Evolutionary conservation across 768 basidiomycete genomes (phyloP), one percentile per base, ranked within the genome.

Genomic region (Leccinellum albellum): DNA sequence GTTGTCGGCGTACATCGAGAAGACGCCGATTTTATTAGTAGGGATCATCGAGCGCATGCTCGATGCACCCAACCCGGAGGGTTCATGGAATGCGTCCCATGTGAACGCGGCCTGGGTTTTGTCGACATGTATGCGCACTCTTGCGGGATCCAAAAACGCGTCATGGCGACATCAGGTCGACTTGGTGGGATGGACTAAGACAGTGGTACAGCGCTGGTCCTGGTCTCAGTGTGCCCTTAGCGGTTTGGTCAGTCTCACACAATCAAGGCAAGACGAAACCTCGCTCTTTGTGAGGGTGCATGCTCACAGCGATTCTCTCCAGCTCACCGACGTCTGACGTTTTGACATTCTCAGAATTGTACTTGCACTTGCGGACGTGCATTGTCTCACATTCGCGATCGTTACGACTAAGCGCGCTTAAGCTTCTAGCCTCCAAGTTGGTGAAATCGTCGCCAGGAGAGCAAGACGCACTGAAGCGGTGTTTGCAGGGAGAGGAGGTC

Each of bases 401-500:
- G 1, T 74, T 90, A 6, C 85, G 96, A 13, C 74, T 87, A 1
- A 76, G 81, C 20, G 76, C 84, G 0, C 78, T 97, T 7, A 80
- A 82, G 23, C 73, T 94, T 7, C 81, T 91, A 15, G 72, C 77
- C 5, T 85, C 84, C 2, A 74, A 76, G 3, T 64, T 83, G 10
- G 74, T 88, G 6, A 65, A 78, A 32, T 65, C 74, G 0, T 69
- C 77, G 1, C 67, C 75, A 1, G 79, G 78, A 44, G 74, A 76
- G 14, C 67, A 74, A 15, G 86, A 86, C 23, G 78, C 86, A 0
- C 60, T 89, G 20, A 82, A 82, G 62, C 79, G 81, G 26, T 89
- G 89, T 66, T 68, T 94, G 23, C 84, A 87, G 57, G 90, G 87
- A 3, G 97, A 99, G 67, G 83, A 91, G 57, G 84, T 89, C 5